Evolutionary conservation across 1,139 yeast genomes (phyloP).

Genomic region (Protomyces pachydermus): DNA sequence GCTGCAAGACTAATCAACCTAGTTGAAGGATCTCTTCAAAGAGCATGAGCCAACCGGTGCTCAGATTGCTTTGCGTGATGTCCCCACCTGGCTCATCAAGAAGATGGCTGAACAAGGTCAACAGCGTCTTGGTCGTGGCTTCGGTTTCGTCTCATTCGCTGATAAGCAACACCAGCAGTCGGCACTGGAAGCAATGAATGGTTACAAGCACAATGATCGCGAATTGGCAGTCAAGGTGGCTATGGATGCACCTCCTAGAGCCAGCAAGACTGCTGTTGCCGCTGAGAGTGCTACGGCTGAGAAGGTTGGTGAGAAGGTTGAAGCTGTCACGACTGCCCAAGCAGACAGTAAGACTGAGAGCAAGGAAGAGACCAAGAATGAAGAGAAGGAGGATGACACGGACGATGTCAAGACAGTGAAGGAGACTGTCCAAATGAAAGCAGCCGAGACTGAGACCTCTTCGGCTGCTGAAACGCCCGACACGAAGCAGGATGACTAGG

Average conservation of each 20-base stretch:
- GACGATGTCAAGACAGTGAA: background rate
- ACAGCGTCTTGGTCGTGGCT: constrained; percentile 41
- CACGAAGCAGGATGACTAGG: background rate
- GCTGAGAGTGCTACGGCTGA: background rate
- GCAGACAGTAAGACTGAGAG: background rate
- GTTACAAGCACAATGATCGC: constrained; percentile 38
- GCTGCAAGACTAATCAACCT: background rate
- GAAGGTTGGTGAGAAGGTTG: background rate
- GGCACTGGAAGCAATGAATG: constrained; percentile 46
- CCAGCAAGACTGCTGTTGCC: background rate
- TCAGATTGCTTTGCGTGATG: constrained; percentile 33
- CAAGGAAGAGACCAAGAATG: background rate
- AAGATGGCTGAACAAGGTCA: constrained; percentile 36
- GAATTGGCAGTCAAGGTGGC: constrained; percentile 29
- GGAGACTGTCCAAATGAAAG: background rate
- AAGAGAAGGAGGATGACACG: background rate
- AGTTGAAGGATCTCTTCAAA: constrained; percentile 34
- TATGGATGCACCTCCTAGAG: constrained; percentile 15
- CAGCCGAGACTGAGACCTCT: background rate
- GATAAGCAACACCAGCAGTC: constrained; percentile 45
- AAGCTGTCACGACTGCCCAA: background rate
- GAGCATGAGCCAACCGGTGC: constrained; percentile 43
- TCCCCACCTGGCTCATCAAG: constrained; percentile 48
- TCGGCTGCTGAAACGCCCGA: background rate
- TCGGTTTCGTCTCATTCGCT: constrained; percentile 54